Conservation (phyloP, 768 basidiomycete species). For the Collybia sordida region DNA sequence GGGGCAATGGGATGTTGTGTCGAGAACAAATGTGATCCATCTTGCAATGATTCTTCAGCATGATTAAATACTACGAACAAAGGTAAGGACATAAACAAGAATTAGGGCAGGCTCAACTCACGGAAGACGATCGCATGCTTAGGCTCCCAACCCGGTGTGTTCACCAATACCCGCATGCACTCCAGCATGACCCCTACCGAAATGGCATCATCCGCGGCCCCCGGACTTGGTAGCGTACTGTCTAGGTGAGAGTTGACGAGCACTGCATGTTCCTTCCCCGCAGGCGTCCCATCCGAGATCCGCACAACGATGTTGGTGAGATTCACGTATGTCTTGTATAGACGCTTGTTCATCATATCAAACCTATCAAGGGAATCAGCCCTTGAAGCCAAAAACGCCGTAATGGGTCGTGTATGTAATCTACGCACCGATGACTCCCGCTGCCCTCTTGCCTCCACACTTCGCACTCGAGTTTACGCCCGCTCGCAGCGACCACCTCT, state of each 20-base stretch:
- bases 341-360: conserved; percentile 83
- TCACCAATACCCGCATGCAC: conserved; percentile 72
- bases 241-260: conserved; percentile 91
- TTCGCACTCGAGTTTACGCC: conserved; percentile 81
- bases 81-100: background rate
- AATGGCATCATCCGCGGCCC: conserved; percentile 86
- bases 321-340: conserved; percentile 86
- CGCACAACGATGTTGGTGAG: conserved; percentile 90
- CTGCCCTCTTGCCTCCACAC: conserved; percentile 89
- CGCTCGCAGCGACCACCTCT: conserved; percentile 37
- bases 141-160: conserved; percentile 69
- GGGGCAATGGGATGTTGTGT: conserved; percentile 79
- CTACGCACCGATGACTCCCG: conserved; percentile 80
- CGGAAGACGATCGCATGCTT: conserved; percentile 80
- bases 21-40: conserved; percentile 90
- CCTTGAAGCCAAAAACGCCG: background rate
- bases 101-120: conserved; percentile 38
- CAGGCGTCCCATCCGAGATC: conserved; percentile 72
- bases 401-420: background rate
- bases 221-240: conserved; percentile 85
- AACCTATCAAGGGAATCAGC: conserved; percentile 49
- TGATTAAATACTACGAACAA: conserved; percentile 81
- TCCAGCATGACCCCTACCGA: conserved; percentile 93
- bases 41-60: conserved; percentile 93
- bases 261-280: conserved; percentile 77